Evolutionary conservation across 2,329 filamentous ascomycete genomes (phyloP), one percentile per base, ranked within the genome.

Genomic region (Calonectria hongkongensis): DNA sequence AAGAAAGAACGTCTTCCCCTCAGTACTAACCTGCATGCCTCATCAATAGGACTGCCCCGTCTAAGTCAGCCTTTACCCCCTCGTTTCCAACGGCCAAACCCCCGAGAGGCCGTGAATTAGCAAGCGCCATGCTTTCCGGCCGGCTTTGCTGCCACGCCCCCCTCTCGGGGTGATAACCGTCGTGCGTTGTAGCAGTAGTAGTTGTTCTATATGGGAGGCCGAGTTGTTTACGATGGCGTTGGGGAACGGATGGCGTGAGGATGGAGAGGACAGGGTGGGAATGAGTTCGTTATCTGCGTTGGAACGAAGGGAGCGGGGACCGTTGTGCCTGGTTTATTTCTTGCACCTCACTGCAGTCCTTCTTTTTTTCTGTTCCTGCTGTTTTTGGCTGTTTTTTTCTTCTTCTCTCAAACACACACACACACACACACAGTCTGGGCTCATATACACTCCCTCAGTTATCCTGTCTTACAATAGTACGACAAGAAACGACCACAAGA

Each of bases 11-110:
- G 21, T 21, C 21, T 21, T 21, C 21, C 21, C 28, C 45, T 43
- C 70, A 41, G 12, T 9, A 63, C 73, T 77, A 63, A 72, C 67
- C 4, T 27, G n/a, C 25, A 21, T 9, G 21, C 39, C 10, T 50
- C 45, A 9, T 28, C 27, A n/a, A 13, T 27, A 79, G 78, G 74
- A 79, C 74, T 80, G 78, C 78, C 78, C 78, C 70, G 75, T 80
- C 73, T 80, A 80, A 77, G 60, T 41, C 39, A 45, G 39, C 39
- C 36, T 21, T 21, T 21, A 21, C 13, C 21, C 5, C 15, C 18
- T 33, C 8, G 33, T 36, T 36, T 36, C 33, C 27, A 21, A 47
- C 47, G 33, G 25, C 5, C 56, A 21, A 56, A 12, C 9, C 21
- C 39, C 51, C 51, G 13, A 30, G 54, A 41, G 54, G 54, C 54